phyloP scores from a whole-genome alignment of 306 rosid species.

The Trifolium fragiferum region DNA sequence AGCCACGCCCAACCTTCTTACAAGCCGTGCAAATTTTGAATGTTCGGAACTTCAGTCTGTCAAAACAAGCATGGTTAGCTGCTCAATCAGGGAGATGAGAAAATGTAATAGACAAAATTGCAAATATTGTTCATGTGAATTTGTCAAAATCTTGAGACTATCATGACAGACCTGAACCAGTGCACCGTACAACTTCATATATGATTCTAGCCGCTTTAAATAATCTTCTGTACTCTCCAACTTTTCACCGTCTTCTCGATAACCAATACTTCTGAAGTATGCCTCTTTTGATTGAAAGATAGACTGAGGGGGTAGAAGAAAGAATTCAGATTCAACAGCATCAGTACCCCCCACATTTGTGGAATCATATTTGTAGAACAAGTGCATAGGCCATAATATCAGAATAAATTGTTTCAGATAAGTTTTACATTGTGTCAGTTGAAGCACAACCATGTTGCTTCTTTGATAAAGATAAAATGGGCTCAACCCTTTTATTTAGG shows the following conservation, averaged over 20 bases:
- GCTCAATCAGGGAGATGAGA: neutral
- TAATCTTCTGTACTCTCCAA: constrained; percentile 68
- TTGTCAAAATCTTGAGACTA: constrained; percentile 13
- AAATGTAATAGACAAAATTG: neutral
- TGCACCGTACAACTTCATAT: constrained; percentile 82
- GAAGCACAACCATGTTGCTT: constrained; percentile 32
- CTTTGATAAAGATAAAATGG: constrained; percentile 5
- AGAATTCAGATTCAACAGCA: constrained; percentile 37
- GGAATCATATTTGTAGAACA: constrained; percentile 33
- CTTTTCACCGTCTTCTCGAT: constrained; percentile 64
- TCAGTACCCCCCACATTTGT: constrained; percentile 4
- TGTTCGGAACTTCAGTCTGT: constrained; percentile 68
- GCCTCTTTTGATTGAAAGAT: constrained; percentile 68
- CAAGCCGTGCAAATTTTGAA: constrained; percentile 74
- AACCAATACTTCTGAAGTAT: constrained; percentile 74
- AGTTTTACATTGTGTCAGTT: constrained; percentile 19
- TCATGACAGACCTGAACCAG: constrained; percentile 73
- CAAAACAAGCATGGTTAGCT: constrained; percentile 40
- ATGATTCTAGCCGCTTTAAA: constrained; percentile 68
- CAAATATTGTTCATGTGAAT: constrained; percentile 28
- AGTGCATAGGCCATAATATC: no score
- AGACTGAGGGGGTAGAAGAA: constrained; percentile 50
- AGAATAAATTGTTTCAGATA: constrained; percentile 26
- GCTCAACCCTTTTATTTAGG: constrained; percentile 30
- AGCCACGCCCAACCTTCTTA: constrained; percentile 94